Conservation (phyloP, 176 grass and related monocot genomes). For the Avena insularis region DNA sequence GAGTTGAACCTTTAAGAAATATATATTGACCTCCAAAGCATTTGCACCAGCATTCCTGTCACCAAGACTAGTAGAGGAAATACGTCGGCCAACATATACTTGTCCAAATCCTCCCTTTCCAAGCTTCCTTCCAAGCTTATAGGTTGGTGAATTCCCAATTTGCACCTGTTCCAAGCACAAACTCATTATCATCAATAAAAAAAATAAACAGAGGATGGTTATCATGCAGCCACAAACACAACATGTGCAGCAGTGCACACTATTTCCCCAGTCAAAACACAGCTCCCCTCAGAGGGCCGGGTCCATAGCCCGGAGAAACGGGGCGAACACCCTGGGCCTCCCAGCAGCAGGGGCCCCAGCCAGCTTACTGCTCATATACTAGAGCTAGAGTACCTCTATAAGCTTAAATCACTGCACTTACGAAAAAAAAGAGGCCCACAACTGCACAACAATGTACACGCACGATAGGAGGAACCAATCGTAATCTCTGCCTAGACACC, state of each 20-base stretch:
- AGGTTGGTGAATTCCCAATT: conserved; percentile 77
- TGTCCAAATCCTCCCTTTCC: conserved; percentile 99
- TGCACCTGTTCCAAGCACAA: conserved; percentile 68
- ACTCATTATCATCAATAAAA: background rate
- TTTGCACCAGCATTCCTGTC: conserved; percentile 66
- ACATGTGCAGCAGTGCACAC: background rate
- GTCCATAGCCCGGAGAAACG: background rate
- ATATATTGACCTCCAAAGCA: conserved; percentile 76
- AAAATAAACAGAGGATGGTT: background rate
- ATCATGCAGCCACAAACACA: conserved; percentile 16
- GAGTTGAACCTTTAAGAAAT: conserved; percentile 35
- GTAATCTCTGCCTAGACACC: background rate
- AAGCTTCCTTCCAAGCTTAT: conserved; percentile 91
- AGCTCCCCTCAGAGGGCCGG: background rate
- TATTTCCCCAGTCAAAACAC: conserved; percentile 14
- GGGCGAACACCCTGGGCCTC: background rate
- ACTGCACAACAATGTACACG: background rate
- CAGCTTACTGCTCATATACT: background rate
- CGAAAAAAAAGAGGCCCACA: background rate
- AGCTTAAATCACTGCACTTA: background rate
- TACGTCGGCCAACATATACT: conserved; percentile 82
- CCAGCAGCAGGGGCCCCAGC: background rate
- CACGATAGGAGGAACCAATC: background rate
- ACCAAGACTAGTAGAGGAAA: conserved; percentile 57
- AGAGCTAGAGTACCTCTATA: background rate